A percentile compares a stretch with the other conserved stretches of the same genome.
Evolutionary conservation across 2,329 filamentous ascomycete species (phyloP).

Genomic region (Penicillium sp.): DNA sequence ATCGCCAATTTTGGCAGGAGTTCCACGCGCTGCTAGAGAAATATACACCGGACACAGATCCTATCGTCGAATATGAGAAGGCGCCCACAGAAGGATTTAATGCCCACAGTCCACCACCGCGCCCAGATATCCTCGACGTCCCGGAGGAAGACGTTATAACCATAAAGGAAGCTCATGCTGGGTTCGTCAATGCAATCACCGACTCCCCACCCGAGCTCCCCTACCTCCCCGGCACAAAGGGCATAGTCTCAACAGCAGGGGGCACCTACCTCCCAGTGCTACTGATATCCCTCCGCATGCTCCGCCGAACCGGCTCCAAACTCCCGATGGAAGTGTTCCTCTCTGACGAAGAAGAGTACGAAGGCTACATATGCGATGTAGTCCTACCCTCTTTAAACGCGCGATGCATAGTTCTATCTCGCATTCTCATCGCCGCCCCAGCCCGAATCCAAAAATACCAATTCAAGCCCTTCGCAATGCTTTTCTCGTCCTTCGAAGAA

Average conservation of each 20-base stretch:
- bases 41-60: conserved; percentile 32
- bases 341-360: conserved; percentile 43
- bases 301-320: conserved; percentile 44
- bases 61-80: conserved; percentile 29
- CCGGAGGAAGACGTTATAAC: conserved; percentile 28
- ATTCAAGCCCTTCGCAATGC: conserved; percentile 50
- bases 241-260: conserved; percentile 50
- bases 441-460: conserved; percentile 46
- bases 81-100: conserved; percentile 32
- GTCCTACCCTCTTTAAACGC: conserved; percentile 47
- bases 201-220: conserved; percentile 33
- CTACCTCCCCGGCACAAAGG: conserved; percentile 37
- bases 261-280: conserved; percentile 46
- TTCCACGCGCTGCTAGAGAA: conserved; percentile 35
- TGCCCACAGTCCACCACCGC: conserved; percentile 26
- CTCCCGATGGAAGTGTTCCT: conserved; percentile 51
- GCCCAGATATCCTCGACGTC: conserved; percentile 35
- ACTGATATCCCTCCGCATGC: conserved; percentile 48
- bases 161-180: conserved; percentile 38
- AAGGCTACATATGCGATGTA: conserved; percentile 44
- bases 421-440: conserved; percentile 39
- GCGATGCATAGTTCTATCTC: conserved; percentile 46
- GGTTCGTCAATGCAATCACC: conserved; percentile 35
- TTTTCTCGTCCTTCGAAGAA: conserved; percentile 52
- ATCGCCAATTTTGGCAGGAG: conserved; percentile 34